Percentiles rank a stretch among this genome's conserved stretches.
Evolutionary conservation across 495 filamentous ascomycete species (phyloP).

Genomic region (Physcia stellaris): DNA sequence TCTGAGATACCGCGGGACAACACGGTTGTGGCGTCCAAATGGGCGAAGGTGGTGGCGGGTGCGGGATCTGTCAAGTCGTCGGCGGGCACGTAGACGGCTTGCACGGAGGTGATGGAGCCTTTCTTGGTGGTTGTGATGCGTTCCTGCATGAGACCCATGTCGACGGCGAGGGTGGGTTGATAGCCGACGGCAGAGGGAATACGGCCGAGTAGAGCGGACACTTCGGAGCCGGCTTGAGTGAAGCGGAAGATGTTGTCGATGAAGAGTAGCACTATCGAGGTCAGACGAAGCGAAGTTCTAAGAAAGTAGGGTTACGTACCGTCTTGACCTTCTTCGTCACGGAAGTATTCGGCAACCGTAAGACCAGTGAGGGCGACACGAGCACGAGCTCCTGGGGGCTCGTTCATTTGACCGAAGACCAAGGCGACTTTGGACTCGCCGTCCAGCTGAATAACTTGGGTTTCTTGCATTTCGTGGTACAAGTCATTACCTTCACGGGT

Average conservation of each 20-base stretch:
- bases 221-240: constrained; percentile 99
- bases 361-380: constrained; percentile 94
- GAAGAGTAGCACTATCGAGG: constrained; percentile 69
- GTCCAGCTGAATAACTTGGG: constrained; percentile 96
- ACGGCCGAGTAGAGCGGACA: constrained; percentile 98
- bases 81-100: constrained; percentile 99
- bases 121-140: constrained; percentile 99
- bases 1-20: constrained; percentile 99
- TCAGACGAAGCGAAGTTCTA: constrained; percentile 11
- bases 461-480: constrained; percentile 99
- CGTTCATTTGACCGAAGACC: constrained; percentile 99
- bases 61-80: constrained; percentile 99
- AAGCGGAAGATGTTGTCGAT: constrained; percentile 99
- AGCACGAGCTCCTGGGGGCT: constrained; percentile 97
- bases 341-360: constrained; percentile 92
- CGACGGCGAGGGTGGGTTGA: constrained; percentile 97
- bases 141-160: constrained; percentile 99
- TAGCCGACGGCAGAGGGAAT: constrained; percentile 99
- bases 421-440: constrained; percentile 99
- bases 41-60: constrained; percentile 98
- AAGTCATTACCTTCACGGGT: constrained; percentile 99
- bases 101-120: constrained; percentile 98
- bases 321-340: constrained; percentile 96
- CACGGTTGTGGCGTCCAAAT: constrained; percentile 99
- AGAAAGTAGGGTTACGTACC: constrained; percentile 25